phyloP scores from a whole-genome alignment of 768 basidiomycete genomes.

The Pisolithus tinctorius region DNA sequence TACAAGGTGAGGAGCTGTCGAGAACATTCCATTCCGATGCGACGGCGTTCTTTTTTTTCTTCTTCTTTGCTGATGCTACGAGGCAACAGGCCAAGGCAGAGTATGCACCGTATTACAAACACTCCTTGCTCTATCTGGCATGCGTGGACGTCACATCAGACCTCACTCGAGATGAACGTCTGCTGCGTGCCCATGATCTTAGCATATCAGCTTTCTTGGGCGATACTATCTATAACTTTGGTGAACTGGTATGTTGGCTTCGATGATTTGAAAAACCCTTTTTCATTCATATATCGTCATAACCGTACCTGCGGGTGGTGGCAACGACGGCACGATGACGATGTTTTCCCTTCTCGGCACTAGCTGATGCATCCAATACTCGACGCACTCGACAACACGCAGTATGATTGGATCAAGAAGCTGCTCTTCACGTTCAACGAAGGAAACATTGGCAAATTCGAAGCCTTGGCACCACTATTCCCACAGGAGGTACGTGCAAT shows the following conservation, averaged over 20 bases:
- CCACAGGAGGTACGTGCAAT: constrained; percentile 66
- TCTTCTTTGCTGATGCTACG: neutral
- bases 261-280: constrained; percentile 9
- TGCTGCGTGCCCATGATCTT: constrained; percentile 87
- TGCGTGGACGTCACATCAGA: constrained; percentile 83
- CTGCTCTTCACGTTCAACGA: constrained; percentile 94
- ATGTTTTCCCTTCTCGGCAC: constrained; percentile 1
- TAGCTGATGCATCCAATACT: constrained; percentile 97
- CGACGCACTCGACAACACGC: constrained; percentile 72
- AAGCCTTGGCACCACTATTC: constrained; percentile 82
- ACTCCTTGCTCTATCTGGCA: constrained; percentile 91
- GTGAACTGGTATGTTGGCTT: constrained; percentile 72
- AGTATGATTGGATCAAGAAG: constrained; percentile 89
- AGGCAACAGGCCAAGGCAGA: constrained; percentile 78
- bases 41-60: neutral
- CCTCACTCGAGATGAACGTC: constrained; percentile 69
- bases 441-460: constrained; percentile 96
- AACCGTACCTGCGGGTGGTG: constrained; percentile 3
- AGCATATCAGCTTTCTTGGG: constrained; percentile 88
- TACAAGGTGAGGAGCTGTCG: constrained; percentile 56
- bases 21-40: constrained; percentile 9
- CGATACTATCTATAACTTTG: constrained; percentile 98
- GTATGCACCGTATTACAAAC: constrained; percentile 91
- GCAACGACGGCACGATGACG: constrained; percentile 1
- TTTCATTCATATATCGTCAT: neutral